Percentiles rank a stretch among this genome's conserved stretches.
Evolutionary conservation across 768 basidiomycete species (phyloP).

Genomic region (Amanita inopinata): DNA sequence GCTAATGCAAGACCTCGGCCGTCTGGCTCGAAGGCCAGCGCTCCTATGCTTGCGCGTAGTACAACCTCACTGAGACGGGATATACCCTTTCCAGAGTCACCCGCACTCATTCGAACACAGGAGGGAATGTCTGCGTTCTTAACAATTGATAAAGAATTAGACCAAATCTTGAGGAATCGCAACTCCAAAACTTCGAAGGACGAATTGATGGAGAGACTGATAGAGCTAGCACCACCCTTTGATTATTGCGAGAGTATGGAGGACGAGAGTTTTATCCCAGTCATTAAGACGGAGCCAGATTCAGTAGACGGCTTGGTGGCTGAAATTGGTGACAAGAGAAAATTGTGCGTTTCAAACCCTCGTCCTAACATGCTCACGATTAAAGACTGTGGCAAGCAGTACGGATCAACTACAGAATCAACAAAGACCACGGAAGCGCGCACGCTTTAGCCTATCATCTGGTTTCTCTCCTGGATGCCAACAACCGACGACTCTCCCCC

Average conservation of each 20-base stretch:
- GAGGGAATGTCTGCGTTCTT: conserved; percentile 65
- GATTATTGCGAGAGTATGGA: conserved; percentile 18
- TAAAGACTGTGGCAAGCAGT: not conserved
- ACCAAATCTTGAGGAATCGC: conserved; percentile 11
- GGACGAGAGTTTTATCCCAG: conserved; percentile 20
- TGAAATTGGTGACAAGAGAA: conserved; percentile 53
- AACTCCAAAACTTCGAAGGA: not conserved
- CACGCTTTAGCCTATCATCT: conserved; percentile 32
- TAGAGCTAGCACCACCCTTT: conserved; percentile 22
- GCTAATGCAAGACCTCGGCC: conserved; percentile 1
- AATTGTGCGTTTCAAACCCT: conserved; percentile 31
- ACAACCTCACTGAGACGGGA: conserved; percentile 24
- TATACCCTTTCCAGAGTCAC: conserved; percentile 51
- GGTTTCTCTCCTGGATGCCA: not conserved
- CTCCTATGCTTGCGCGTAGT: conserved; percentile 5
- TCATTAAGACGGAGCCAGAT: conserved; percentile 8
- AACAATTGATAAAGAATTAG: conserved; percentile 46
- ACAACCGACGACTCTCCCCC: conserved; percentile 1
- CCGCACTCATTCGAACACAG: conserved; percentile 60
- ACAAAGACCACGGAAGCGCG: conserved; percentile 52
- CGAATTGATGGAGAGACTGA: conserved; percentile 22
- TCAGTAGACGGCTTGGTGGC: not conserved
- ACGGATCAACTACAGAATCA: conserved; percentile 18
- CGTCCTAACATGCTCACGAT: not conserved
- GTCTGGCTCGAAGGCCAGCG: not conserved